phyloP scores from a whole-genome alignment of 2,329 filamentous ascomycete genomes.

The Pestalotiopsis sp. region DNA sequence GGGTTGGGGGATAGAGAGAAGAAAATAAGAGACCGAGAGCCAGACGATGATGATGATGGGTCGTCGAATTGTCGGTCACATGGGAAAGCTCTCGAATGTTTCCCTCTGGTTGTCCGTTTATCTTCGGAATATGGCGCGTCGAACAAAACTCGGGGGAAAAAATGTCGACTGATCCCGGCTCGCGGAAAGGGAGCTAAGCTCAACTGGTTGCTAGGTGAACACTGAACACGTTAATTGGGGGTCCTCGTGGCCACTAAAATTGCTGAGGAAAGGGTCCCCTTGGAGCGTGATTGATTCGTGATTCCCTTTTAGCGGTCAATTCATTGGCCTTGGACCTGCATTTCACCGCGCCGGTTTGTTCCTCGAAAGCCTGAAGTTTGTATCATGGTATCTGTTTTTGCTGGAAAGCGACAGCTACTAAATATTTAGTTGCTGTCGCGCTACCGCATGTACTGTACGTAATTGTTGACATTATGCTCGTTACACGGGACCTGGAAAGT shows the following conservation, averaged over 20 bases:
- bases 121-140: constrained; percentile 5
- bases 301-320: not conserved
- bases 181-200: not conserved
- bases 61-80: not conserved
- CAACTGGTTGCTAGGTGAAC: not conserved
- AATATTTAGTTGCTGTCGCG: not conserved
- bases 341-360: not conserved
- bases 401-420: not conserved
- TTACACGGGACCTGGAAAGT: not conserved
- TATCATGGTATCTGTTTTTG: not conserved
- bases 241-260: not conserved
- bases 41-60: not conserved
- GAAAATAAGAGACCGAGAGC: not conserved
- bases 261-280: not conserved
- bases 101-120: not conserved
- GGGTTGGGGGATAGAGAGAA: not conserved
- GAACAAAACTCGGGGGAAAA: not conserved
- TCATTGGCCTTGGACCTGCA: not conserved
- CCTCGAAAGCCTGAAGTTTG: not conserved
- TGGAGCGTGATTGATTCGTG: not conserved
- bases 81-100: constrained; percentile 7
- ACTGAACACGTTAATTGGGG: not conserved
- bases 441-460: not conserved
- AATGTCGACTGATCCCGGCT: constrained; percentile 2
- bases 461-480: not conserved